These are phyloP conservation scores for Schrenkiella parvula DNA, from an alignment of 345 rosid species.

Conservation along the genomic window DNA sequence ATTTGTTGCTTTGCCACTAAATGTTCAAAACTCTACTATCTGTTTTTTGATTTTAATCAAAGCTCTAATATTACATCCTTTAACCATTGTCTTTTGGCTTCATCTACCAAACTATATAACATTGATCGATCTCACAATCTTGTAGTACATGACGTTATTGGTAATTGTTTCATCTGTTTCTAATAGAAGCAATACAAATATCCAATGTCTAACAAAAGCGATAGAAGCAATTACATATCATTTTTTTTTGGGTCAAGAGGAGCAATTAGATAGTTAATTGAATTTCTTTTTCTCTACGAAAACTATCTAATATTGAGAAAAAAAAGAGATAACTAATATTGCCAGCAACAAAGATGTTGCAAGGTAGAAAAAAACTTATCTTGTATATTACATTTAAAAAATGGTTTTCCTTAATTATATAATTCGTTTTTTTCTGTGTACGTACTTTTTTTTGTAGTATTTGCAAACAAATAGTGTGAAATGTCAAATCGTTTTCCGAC, in stretches of 20 bases:
- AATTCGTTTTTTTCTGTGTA: neutral
- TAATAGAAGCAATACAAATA: neutral
- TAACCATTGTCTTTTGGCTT: neutral
- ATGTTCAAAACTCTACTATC: neutral
- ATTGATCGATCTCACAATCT: neutral
- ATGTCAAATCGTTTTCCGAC: constrained; percentile 17
- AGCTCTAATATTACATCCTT: neutral
- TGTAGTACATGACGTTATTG: too few relatives aligned
- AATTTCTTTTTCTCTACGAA: neutral
- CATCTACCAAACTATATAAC: constrained; percentile 2
- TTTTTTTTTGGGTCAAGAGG: neutral
- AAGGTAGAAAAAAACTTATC: neutral
- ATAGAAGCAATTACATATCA: too few relatives aligned
- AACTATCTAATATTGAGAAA: neutral
- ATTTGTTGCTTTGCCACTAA: constrained; percentile 14
- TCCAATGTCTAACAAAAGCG: neutral
- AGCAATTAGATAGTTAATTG: neutral
- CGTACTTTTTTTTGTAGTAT: neutral
- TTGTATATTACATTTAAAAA: neutral
- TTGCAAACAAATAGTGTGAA: neutral
- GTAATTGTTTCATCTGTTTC: too few relatives aligned
- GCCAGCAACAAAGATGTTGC: neutral
- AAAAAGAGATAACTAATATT: neutral
- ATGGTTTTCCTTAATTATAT: neutral
- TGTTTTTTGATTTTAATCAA: neutral